A percentile compares a stretch with the other conserved stretches of the same genome.
phyloP scores from a whole-genome alignment of 352 stramenopile genomes.

The Globisporangium recalcitrans region DNA sequence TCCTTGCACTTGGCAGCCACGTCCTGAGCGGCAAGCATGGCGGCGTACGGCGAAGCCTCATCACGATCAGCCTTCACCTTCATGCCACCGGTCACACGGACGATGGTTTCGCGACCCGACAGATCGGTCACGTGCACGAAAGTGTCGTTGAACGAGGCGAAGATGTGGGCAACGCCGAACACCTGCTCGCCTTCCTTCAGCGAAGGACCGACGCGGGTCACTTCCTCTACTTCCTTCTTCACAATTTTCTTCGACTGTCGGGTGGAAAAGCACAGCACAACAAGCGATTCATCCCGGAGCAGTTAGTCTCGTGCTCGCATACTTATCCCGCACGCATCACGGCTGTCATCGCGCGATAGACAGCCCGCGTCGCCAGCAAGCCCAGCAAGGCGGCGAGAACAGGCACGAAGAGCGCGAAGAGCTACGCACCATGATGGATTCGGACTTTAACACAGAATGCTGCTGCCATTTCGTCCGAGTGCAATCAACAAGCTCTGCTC shows the following conservation, averaged over 20 bases:
- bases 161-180: slow-evolving; percentile 99
- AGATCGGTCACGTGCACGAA: slow-evolving; percentile 99
- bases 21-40: slow-evolving; percentile 99
- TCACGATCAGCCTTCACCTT: slow-evolving; percentile 99
- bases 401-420: not conserved
- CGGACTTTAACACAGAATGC: slow-evolving; percentile 80
- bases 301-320: not conserved
- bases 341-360: not conserved
- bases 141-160: slow-evolving; percentile 99
- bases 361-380: not conserved
- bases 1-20: slow-evolving; percentile 96
- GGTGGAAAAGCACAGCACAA: not conserved
- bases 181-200: slow-evolving; percentile 97
- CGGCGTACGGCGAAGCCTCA: slow-evolving; percentile 99
- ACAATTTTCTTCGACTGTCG: slow-evolving; percentile 78
- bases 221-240: slow-evolving; percentile 90
- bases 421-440: slow-evolving; percentile 81
- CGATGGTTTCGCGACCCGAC: slow-evolving; percentile 98
- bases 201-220: slow-evolving; percentile 90
- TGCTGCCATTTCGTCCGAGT: not conserved
- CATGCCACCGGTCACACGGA: slow-evolving; percentile 99
- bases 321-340: not conserved
- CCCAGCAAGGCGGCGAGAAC: not conserved
- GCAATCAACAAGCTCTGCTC: not conserved
- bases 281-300: not conserved